Conservation (phyloP, 1,284 basidiomycete species). For the Coniophora puteana region DNA sequence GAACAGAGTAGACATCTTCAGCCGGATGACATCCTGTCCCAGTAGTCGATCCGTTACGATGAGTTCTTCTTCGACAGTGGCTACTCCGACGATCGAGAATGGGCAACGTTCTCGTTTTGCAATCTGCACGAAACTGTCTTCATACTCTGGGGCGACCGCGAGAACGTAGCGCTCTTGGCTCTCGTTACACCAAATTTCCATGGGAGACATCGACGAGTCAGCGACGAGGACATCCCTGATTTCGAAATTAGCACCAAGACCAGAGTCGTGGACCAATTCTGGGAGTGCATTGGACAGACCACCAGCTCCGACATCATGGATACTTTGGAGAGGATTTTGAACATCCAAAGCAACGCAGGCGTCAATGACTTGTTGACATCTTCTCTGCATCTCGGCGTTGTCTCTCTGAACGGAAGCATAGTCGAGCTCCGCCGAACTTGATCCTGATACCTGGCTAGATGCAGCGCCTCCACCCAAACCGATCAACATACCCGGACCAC, state of each 20-base stretch:
- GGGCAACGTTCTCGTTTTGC: slow-evolving; percentile 91
- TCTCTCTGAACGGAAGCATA: slow-evolving; percentile 98
- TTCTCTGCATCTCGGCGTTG: slow-evolving; percentile 97
- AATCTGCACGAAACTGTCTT: slow-evolving; percentile 68
- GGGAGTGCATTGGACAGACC: slow-evolving; percentile 96
- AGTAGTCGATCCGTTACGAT: slow-evolving; percentile 89
- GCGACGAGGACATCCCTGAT: slow-evolving; percentile 92
- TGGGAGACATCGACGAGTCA: slow-evolving; percentile 93
- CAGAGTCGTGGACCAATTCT: slow-evolving; percentile 94
- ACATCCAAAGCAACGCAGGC: slow-evolving; percentile 72
- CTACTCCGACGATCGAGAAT: slow-evolving; percentile 86
- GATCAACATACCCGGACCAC: slow-evolving; percentile 95
- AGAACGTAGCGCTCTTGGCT: slow-evolving; percentile 98
- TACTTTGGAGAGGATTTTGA: slow-evolving; percentile 87
- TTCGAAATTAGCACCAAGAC: slow-evolving; percentile 90
- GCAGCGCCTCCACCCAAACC: slow-evolving; percentile 96
- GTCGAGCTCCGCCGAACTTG: slow-evolving; percentile 88
- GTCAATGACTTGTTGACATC: slow-evolving; percentile 98
- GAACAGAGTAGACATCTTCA: slow-evolving; percentile 95
- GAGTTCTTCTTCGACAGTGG: slow-evolving; percentile 79
- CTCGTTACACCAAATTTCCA: slow-evolving; percentile 99
- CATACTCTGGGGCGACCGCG: slow-evolving; percentile 67
- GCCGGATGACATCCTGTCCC: slow-evolving; percentile 76
- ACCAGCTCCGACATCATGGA: slow-evolving; percentile 98
- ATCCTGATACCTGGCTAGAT: slow-evolving; percentile 87